Base-by-base conservation (phyloP, 2,329 filamentous ascomycete species). In the Fusarium tanahbumbuense region DNA sequence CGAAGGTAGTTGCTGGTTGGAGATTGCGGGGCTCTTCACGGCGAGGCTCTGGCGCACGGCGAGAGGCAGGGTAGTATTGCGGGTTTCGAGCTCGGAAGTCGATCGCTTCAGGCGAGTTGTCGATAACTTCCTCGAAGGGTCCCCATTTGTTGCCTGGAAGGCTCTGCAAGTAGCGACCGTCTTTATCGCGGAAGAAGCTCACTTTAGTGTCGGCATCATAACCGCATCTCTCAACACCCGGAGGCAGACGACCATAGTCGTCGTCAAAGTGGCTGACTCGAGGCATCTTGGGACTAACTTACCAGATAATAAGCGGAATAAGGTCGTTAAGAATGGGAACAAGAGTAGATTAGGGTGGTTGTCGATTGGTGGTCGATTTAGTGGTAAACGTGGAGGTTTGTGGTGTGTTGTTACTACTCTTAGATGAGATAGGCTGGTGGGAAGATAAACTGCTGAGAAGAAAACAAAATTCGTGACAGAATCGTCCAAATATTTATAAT, bases 181-280 rank as follows among this genome's bases (percentile, higher is more conserved):
- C 37, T 2, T 10, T 11, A 1, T 30, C 37, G 2, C 8, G 10
- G 16, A 20, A 54, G 5, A 22, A 54, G 3, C 28, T 3, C 1
- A 9, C 8, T 3, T 44, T 16, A 37, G 49, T 27, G 0, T n/a
- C n/a, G 2, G 25, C 27, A 22, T 54, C 50, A 7, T 54, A 54
- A 0, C n/a, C n/a, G 5, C 22, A 12, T 5, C 16, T 20, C 6
- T 9, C 0, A 11, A 45, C 7, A 6, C 37, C 50, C 6, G 30
- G 27, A 6, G 50, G 50, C 2, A 54, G 37, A 5, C 37, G 37
- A 8, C 32, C 23, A 20, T 15, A 18, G 16, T 52, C 49, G 4
- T n/a, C 15, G 13, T 52, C 32, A 15, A 25, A 23, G 2, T 47
- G 42, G 3, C 9, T 7, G 6, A n/a, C 34, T 37, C 34, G 8